A percentile compares a stretch with the other conserved stretches of the same genome.
Evolutionary conservation across 2,329 filamentous ascomycete species (phyloP).

Genomic region (Colletotrichum limetticola): DNA sequence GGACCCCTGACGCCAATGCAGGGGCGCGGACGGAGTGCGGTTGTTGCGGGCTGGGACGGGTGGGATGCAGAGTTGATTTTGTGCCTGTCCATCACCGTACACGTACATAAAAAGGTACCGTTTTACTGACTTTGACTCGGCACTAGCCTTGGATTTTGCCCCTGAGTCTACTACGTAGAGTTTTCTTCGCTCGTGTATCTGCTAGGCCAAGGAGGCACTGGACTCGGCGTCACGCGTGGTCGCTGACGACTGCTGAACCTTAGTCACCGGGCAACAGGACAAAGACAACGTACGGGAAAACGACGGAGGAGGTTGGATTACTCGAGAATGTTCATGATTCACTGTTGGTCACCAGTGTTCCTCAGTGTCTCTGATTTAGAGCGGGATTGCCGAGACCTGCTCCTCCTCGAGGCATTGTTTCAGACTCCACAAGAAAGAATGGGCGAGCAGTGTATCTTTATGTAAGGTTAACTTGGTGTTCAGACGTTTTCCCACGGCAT

Average conservation of each 20-base stretch:
- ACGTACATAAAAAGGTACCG: neutral
- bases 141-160: neutral
- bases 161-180: neutral
- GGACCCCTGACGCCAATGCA: conserved; percentile 26
- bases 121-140: neutral
- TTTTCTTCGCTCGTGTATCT: neutral
- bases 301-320: neutral
- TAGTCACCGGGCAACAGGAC: neutral
- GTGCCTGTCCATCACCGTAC: neutral
- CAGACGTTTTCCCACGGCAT: neutral
- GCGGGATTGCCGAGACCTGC: conserved; percentile 14
- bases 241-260: neutral
- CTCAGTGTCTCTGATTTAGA: neutral
- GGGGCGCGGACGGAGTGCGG: conserved; percentile 6
- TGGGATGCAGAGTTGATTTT: neutral
- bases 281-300: neutral
- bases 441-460: neutral
- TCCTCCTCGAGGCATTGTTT: conserved; percentile 12
- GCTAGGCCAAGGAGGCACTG: too few species aligned
- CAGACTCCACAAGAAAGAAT: conserved; percentile 28
- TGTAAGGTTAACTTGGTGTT: neutral
- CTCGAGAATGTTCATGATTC: neutral
- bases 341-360: neutral
- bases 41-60: neutral
- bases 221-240: neutral